A percentile compares a stretch with the other conserved stretches of the same genome.
Conservation (phyloP, 768 basidiomycete species). For the Amylocystis lapponica region DNA sequence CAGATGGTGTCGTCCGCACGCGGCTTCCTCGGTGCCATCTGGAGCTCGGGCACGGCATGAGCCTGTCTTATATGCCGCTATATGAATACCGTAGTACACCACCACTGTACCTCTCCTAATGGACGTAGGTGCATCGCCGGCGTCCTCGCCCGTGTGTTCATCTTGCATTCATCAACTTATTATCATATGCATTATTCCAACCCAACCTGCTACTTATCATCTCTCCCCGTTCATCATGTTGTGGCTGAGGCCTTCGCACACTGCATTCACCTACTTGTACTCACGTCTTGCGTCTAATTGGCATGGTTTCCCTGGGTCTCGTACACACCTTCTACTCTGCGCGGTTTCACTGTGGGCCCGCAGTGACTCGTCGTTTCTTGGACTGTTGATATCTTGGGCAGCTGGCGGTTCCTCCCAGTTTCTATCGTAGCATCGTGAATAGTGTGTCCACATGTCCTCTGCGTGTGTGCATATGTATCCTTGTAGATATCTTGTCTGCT, state of each 20-base stretch:
- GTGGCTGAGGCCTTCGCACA: background rate
- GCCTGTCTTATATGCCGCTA: background rate
- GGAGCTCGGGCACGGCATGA: slow-evolving; percentile 27
- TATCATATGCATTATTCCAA: slow-evolving; percentile 6
- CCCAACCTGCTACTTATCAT: background rate
- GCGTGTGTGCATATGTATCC: slow-evolving; percentile 2
- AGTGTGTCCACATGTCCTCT: background rate
- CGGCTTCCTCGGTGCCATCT: slow-evolving; percentile 64
- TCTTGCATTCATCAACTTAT: slow-evolving; percentile 2
- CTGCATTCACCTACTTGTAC: background rate
- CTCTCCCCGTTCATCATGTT: background rate
- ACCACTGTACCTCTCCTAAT: background rate
- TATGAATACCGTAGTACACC: background rate
- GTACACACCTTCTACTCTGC: background rate
- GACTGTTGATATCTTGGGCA: slow-evolving; percentile 2
- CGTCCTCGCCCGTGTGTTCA: background rate
- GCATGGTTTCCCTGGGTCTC: background rate
- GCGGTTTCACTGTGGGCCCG: background rate
- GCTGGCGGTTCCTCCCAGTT: slow-evolving; percentile 1
- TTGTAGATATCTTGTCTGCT: slow-evolving; percentile 2
- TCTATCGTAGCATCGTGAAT: background rate
- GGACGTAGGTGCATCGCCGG: slow-evolving; percentile 1
- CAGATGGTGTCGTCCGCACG: slow-evolving; percentile 75
- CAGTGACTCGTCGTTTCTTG: background rate
- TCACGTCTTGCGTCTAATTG: background rate